Percentiles rank a stretch among this genome's conserved stretches.
Evolutionary conservation across 2,329 filamentous ascomycete genomes (phyloP).

Genomic region (Fusarium irregulare): DNA sequence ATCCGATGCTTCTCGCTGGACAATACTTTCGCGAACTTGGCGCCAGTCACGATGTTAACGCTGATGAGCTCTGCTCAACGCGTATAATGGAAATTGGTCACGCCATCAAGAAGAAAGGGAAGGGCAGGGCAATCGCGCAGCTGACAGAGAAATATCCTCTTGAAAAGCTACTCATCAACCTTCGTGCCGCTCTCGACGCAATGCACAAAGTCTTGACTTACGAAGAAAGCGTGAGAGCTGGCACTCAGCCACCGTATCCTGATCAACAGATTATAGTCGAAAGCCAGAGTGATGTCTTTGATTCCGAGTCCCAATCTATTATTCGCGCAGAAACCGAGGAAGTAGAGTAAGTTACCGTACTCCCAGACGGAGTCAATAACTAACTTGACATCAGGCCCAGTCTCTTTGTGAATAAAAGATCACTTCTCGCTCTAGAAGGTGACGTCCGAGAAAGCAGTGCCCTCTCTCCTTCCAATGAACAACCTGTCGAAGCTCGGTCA

Average conservation of each 20-base stretch:
- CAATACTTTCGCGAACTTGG: conserved; percentile 47
- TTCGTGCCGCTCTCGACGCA: conserved; percentile 36
- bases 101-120: conserved; percentile 13
- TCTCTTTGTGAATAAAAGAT: conserved; percentile 36
- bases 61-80: conserved; percentile 37
- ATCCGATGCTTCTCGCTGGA: conserved; percentile 26
- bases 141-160: conserved; percentile 37
- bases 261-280: conserved; percentile 25
- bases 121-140: conserved; percentile 1
- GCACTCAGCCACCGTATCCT: background rate
- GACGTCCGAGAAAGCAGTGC: conserved; percentile 1
- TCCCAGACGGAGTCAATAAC: background rate
- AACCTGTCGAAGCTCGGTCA: conserved; percentile 23
- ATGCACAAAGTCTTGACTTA: conserved; percentile 23
- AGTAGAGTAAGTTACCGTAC: conserved; percentile 22
- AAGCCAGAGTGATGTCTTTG: conserved; percentile 34
- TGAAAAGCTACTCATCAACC: conserved; percentile 25
- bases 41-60: conserved; percentile 9
- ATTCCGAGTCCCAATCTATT: conserved; percentile 45
- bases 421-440: conserved; percentile 35
- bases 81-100: conserved; percentile 37
- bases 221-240: background rate
- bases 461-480: conserved; percentile 40
- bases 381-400: conserved; percentile 33
- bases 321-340: conserved; percentile 32